A percentile compares a stretch with the other conserved stretches of the same genome.
phyloP scores from a whole-genome alignment of 2,329 filamentous ascomycete genomes.

The Coniella lustricola region DNA sequence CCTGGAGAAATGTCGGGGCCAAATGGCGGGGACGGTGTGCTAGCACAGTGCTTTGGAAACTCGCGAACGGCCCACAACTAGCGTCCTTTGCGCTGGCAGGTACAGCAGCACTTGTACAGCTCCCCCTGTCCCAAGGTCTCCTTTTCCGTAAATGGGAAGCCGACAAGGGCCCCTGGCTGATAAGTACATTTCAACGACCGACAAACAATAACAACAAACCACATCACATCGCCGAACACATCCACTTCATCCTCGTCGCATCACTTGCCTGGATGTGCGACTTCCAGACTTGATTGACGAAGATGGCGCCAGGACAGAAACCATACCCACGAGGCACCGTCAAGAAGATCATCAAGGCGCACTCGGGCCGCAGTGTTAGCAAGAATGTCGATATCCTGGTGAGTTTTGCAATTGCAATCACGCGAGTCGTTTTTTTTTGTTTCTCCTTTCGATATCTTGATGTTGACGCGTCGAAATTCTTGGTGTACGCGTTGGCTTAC shows the following conservation, averaged over 20 bases:
- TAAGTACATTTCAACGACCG: too few relatives aligned
- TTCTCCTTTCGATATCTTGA: too few relatives aligned
- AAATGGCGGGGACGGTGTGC: slow-evolving; percentile 14
- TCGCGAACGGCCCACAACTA: slow-evolving; percentile 1
- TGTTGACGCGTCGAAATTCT: slow-evolving; percentile 16
- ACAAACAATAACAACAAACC: too few relatives aligned
- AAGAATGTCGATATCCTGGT: slow-evolving; percentile 85
- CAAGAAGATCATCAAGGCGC: slow-evolving; percentile 85
- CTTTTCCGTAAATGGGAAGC: neutral
- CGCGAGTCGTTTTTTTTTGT: too few relatives aligned
- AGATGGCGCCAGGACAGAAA: slow-evolving; percentile 60
- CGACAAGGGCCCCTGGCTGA: neutral
- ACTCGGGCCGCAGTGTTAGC: slow-evolving; percentile 71
- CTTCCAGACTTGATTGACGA: neutral
- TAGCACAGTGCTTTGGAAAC: neutral
- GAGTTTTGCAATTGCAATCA: slow-evolving; percentile 27
- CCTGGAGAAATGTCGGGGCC: neutral
- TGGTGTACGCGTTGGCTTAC: slow-evolving; percentile 24
- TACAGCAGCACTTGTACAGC: too few relatives aligned
- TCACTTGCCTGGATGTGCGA: neutral
- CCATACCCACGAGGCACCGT: slow-evolving; percentile 77
- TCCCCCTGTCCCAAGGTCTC: too few relatives aligned
- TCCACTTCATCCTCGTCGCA: neutral
- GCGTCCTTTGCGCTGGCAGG: neutral
- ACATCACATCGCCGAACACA: too few relatives aligned